These are phyloP conservation scores for Lantana camara DNA, from an alignment of 257 asterid species.

Conservation along the genomic window DNA sequence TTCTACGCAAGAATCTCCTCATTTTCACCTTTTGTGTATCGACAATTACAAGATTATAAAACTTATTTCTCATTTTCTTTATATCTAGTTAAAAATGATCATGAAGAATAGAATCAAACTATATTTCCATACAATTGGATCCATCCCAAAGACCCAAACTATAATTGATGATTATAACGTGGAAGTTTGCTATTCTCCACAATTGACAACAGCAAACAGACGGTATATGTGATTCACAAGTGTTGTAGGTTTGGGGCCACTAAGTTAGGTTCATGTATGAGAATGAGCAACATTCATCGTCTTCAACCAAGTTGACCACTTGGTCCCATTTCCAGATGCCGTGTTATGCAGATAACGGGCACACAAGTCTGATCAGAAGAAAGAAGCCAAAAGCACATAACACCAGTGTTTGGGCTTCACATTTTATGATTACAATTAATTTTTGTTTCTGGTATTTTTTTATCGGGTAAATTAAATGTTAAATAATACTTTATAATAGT, in stretches of 20 bases:
- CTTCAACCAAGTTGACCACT: neutral
- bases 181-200: neutral
- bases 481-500: too few relatives aligned
- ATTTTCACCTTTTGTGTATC: too few relatives aligned
- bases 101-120: too few relatives aligned
- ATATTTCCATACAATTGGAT: too few relatives aligned
- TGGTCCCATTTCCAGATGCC: neutral
- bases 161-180: neutral
- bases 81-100: too few relatives aligned
- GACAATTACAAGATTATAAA: too few relatives aligned
- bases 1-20: too few relatives aligned
- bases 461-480: too few relatives aligned
- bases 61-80: too few relatives aligned
- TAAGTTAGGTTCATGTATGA: neutral
- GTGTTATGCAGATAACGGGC: slow-evolving; percentile 3
- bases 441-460: too few relatives aligned
- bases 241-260: slow-evolving; percentile 20
- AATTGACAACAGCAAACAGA: neutral
- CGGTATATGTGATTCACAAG: neutral
- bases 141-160: too few relatives aligned
- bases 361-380: neutral
- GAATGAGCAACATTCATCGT: too few relatives aligned
- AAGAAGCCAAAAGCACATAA: slow-evolving; percentile 7
- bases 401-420: neutral
- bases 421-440: neutral